Percentiles rank a stretch among this genome's conserved stretches.
Conservation (phyloP, 768 basidiomycete species). For the Trametes cubensis region DNA sequence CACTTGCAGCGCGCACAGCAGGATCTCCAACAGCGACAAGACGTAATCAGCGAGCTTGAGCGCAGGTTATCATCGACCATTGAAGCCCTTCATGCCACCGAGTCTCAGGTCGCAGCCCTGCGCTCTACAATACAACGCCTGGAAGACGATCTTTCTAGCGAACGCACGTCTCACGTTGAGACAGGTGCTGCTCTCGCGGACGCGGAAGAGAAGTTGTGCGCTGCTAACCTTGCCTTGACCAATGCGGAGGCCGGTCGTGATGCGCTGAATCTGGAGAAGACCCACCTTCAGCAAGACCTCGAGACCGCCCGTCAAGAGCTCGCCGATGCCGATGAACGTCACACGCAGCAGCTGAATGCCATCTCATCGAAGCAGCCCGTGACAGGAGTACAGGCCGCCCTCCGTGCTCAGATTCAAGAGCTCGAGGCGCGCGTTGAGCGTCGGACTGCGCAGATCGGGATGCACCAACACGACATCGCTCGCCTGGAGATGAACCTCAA, state of each 20-base stretch:
- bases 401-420: slow-evolving; percentile 68
- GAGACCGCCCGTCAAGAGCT: slow-evolving; percentile 55
- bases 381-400: slow-evolving; percentile 53
- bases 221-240: slow-evolving; percentile 51
- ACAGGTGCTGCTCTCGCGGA: slow-evolving; percentile 40
- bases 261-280: slow-evolving; percentile 63
- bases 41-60: slow-evolving; percentile 10
- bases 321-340: slow-evolving; percentile 58
- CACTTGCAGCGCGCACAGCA: slow-evolving; percentile 5
- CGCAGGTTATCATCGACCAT: slow-evolving; percentile 16
- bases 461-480: slow-evolving; percentile 79
- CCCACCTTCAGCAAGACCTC: slow-evolving; percentile 65
- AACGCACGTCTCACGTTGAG: slow-evolving; percentile 28
- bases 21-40: slow-evolving; percentile 4
- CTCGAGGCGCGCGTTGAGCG: slow-evolving; percentile 66
- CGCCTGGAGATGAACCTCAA: slow-evolving; percentile 74
- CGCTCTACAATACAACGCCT: slow-evolving; percentile 22
- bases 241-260: slow-evolving; percentile 67
- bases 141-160: slow-evolving; percentile 24
- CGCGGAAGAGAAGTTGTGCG: slow-evolving; percentile 47
- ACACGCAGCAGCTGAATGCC: slow-evolving; percentile 65
- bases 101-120: slow-evolving; percentile 25
- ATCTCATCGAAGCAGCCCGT: slow-evolving; percentile 46
- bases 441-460: slow-evolving; percentile 72
- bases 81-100: slow-evolving; percentile 14